Conservation (phyloP, 2,329 filamentous ascomycete genomes). For the Phialophora expanda region DNA sequence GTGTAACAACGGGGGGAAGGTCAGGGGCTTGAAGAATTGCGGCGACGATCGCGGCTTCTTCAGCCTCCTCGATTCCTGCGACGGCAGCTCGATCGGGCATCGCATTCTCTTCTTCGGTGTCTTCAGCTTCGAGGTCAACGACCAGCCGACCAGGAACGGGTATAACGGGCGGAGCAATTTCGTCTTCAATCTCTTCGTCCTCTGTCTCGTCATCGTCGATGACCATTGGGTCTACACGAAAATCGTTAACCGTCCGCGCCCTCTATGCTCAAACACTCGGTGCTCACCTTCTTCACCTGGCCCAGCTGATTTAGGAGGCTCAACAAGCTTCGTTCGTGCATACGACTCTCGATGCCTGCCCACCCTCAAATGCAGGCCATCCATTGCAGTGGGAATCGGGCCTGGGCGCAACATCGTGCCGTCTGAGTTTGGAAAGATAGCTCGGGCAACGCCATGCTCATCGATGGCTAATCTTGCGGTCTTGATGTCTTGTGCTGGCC, state of each 20-base stretch:
- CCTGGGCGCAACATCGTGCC: neutral
- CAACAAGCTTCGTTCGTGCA: conserved; percentile 16
- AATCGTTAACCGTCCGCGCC: neutral
- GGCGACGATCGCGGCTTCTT: neutral
- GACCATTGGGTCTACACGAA: neutral
- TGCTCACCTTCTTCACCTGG: conserved; percentile 13
- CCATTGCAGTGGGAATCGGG: neutral
- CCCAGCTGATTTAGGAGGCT: neutral
- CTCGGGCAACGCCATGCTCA: neutral
- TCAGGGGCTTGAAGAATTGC: neutral
- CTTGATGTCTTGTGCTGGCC: neutral
- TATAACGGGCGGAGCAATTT: neutral
- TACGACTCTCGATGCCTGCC: conserved; percentile 20
- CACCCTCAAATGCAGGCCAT: conserved; percentile 15
- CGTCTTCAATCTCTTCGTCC: neutral
- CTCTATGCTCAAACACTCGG: neutral
- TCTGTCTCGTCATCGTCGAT: neutral
- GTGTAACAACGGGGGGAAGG: neutral
- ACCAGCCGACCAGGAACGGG: neutral
- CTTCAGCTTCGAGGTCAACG: neutral
- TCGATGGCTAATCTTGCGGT: conserved; percentile 1
- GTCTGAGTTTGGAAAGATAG: neutral
- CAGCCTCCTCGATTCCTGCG: neutral
- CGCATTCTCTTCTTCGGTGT: neutral
- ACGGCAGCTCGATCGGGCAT: neutral